Conservation (phyloP, 1,139 yeast species). For the Kodamaea anthophila region DNA sequence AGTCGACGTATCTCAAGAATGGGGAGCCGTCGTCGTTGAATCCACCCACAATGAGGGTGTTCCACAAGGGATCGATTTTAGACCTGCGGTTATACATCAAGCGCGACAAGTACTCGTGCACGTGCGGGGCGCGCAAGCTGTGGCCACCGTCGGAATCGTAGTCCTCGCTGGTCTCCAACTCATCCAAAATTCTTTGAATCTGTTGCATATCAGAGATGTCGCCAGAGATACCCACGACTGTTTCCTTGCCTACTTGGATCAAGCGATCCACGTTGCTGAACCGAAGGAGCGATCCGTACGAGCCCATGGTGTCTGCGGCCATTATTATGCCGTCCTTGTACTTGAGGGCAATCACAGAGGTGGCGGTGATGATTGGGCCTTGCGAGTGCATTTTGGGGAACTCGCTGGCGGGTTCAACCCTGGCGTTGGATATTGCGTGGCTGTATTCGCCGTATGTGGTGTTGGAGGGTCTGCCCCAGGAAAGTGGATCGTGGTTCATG, state of each 20-base stretch:
- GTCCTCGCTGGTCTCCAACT: slow-evolving; percentile 66
- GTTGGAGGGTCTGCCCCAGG: slow-evolving; percentile 93
- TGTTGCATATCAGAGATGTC: slow-evolving; percentile 93
- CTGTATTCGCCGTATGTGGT: slow-evolving; percentile 77
- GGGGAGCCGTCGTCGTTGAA: slow-evolving; percentile 61
- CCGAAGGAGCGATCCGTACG: slow-evolving; percentile 89
- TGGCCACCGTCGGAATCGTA: slow-evolving; percentile 78
- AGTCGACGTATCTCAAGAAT: slow-evolving; percentile 79
- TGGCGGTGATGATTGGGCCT: slow-evolving; percentile 93
- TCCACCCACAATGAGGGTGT: slow-evolving; percentile 88
- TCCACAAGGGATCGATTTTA: slow-evolving; percentile 96
- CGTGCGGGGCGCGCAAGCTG: slow-evolving; percentile 72
- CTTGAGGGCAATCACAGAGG: slow-evolving; percentile 88
- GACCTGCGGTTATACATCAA: slow-evolving; percentile 84
- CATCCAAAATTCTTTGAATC: slow-evolving; percentile 67
- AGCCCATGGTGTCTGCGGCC: slow-evolving; percentile 92
- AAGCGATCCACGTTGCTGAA: slow-evolving; percentile 82
- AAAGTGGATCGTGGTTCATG: slow-evolving; percentile 93
- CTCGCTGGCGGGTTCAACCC: slow-evolving; percentile 15
- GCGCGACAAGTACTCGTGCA: slow-evolving; percentile 81
- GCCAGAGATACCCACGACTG: slow-evolving; percentile 92
- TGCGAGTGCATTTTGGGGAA: slow-evolving; percentile 84
- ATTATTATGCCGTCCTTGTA: slow-evolving; percentile 84
- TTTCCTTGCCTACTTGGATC: slow-evolving; percentile 72
- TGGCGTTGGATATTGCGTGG: slow-evolving; percentile 59